phyloP scores from a whole-genome alignment of 2,329 filamentous ascomycete genomes.

The Trichoderma breve region DNA sequence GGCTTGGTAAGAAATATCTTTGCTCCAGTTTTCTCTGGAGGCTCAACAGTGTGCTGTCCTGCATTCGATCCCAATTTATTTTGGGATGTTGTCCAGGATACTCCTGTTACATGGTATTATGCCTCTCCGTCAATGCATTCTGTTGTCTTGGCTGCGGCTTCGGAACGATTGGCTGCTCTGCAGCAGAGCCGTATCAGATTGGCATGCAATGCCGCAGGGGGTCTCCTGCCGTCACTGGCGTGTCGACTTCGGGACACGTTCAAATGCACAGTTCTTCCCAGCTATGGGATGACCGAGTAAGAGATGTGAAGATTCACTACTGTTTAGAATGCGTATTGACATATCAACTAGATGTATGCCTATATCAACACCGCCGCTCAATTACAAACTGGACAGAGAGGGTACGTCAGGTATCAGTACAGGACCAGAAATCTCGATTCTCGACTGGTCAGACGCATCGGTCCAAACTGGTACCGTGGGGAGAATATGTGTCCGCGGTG shows the following conservation, averaged over 20 bases:
- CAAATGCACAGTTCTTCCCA: conserved; percentile 51
- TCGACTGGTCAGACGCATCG: conserved; percentile 41
- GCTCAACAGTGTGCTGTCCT: conserved; percentile 53
- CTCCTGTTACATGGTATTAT: conserved; percentile 56
- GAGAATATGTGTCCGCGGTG: conserved; percentile 50
- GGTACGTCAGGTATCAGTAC: conserved; percentile 53
- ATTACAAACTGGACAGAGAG: conserved; percentile 50
- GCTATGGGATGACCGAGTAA: conserved; percentile 58
- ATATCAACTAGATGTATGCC: conserved; percentile 48
- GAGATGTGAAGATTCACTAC: conserved; percentile 15
- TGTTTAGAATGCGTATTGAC: background rate
- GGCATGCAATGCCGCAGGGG: conserved; percentile 56
- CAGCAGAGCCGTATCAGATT: conserved; percentile 46
- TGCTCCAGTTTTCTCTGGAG: conserved; percentile 52
- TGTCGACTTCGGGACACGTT: conserved; percentile 49
- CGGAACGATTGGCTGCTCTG: conserved; percentile 39
- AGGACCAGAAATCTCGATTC: conserved; percentile 51
- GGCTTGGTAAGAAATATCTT: conserved; percentile 55
- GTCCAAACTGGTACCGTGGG: conserved; percentile 39
- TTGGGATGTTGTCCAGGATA: conserved; percentile 52
- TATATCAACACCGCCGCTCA: conserved; percentile 53
- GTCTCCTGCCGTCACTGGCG: conserved; percentile 51
- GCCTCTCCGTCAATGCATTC: conserved; percentile 58
- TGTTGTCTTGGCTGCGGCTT: conserved; percentile 48
- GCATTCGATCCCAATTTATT: conserved; percentile 55